Base-by-base conservation (phyloP, 108 stramenopile genomes). In the Phaeodactylum tricornutum region DNA sequence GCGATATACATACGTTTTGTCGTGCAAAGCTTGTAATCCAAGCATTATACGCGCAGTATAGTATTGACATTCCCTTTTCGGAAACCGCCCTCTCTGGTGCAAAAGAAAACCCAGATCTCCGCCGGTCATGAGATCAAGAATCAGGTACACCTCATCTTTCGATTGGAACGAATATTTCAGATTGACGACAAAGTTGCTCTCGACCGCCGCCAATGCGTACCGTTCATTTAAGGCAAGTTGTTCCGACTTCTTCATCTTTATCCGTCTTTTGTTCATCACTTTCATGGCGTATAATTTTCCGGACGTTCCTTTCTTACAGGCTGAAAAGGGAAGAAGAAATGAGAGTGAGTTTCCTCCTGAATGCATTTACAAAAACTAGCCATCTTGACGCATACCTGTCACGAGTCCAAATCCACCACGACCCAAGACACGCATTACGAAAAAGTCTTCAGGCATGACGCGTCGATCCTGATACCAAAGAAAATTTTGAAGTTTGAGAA, bases 281-380 rank as follows among this genome's bases (percentile, higher is more conserved):
- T 96, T 96, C 96, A 96, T 96, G 9, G 95, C 95, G 55, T 94
- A 96, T 14, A 96, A 71, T 61, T 92, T 92, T 22, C 95, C 95
- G 5, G 90, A 89, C 5, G 89, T 86, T 46, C 93, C 82, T 45
- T 90, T 91, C 59, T 96, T 96, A 60, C 94, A 93, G 12, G 89
- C 90, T 57, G 29, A 9, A 21, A 8, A 43, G n/a, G 28, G 24
- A 50, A 7, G 15, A 29, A 53, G 26, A 17, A 14, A 29, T 26
- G 23, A 33, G 35, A 45, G 36, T 40, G 0, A 58, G 15, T 14
- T 21, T 30, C 40, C 27, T 22, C 17, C 1, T 43, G 12, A 19
- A 48, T 1, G 21, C n/a, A 43, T 27, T 46, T 7, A 30, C 17
- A 53, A 29, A 23, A 1, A 30, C 14, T 23, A 30, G 26, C 15